Evolutionary conservation across 257 asterid genomes (phyloP).

Genomic region (Nicotiana obtusifolia): DNA sequence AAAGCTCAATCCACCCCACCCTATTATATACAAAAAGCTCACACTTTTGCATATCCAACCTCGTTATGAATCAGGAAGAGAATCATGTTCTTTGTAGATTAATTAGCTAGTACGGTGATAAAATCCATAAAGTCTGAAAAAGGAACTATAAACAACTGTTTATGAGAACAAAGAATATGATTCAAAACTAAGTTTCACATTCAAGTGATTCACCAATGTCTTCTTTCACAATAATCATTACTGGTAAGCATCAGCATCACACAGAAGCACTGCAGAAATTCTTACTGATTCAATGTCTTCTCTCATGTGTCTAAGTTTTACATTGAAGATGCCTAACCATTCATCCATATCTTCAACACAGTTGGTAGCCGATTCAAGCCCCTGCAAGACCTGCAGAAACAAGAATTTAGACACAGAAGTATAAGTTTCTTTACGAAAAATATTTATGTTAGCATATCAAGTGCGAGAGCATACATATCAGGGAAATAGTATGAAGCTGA

Average conservation of each 20-base stretch:
- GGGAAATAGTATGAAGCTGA: neutral
- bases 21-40: neutral
- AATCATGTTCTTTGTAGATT: neutral
- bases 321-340: conserved; percentile 91
- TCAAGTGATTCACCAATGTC: neutral
- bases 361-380: conserved; percentile 69
- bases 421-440: neutral
- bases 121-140: neutral
- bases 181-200: neutral
- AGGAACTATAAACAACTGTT: neutral
- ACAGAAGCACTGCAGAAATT: conserved; percentile 9
- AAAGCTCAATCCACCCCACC: no score
- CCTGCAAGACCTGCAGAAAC: conserved; percentile 70
- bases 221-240: neutral
- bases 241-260: neutral
- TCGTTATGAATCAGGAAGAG: neutral
- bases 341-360: conserved; percentile 99
- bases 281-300: conserved; percentile 97
- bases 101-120: neutral
- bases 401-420: conserved; percentile 13
- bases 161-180: neutral
- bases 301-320: conserved; percentile 97
- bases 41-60: neutral
- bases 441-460: neutral
- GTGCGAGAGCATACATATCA: neutral